Base-by-base conservation (phyloP, 177 flowering plant genomes). In the Vitis hybrid region DNA sequence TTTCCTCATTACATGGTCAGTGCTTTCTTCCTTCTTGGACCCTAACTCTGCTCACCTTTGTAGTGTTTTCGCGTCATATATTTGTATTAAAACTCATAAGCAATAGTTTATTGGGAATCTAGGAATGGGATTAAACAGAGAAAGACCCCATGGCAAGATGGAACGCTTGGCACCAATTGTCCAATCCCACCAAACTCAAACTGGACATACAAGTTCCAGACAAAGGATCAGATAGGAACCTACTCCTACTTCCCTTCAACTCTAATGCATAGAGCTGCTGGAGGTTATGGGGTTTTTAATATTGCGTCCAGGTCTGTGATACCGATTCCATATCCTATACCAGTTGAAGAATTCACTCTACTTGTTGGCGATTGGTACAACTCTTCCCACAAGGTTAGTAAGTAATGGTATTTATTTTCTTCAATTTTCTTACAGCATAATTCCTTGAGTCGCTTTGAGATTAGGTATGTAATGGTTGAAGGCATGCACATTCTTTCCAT, bases 91-190 rank as follows among this genome's bases (percentile, higher is more conserved):
- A 39, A 8, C 48, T 39, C 48, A 39, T 39, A 39, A 29, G 5
- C n/a, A 5, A 5, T 49, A 14, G 11, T 31, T 60, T 22, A 16
- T 16, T 55, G 19, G 5, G 15, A 62, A 12, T 21, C 14, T 33
- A 88, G 92, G 89, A 79, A 78, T 70, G 92, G 92, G 16, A 51
- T 88, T 4, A 70, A 84, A 39, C 87, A 83, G 60, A 78, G 92
- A 31, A 88, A 73, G 80, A 76, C 50, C 1, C 72, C 82, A 15
- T 88, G 90, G 90, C 86, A 83, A 80, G 92, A 88, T 71, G 92
- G 92, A 7, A 87, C 86, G 62, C 76, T 85, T 3, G 92, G 92
- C 56, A 88, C 92, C 7, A 88, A 86, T 29, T 88, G 90, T 56
- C 90, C 90, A 15, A 85, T 88, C 60, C 86, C 83, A 63, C 87